These are phyloP conservation scores for Trypanosoma caninum DNA, from an alignment of 208 protist species.

Conservation along the genomic window DNA sequence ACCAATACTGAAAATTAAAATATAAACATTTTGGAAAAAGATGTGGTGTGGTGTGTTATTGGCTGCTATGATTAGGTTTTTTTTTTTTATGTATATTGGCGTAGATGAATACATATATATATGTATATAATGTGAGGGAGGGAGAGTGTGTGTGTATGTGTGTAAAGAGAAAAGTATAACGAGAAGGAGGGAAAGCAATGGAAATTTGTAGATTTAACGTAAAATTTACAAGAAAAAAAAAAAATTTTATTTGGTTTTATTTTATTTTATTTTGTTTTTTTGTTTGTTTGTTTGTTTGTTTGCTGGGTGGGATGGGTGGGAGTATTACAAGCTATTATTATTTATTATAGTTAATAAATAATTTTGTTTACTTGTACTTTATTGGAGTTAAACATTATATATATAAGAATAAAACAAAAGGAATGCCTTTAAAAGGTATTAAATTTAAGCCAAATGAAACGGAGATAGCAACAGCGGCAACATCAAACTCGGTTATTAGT, in stretches of 20 bases:
- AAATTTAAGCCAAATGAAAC: neutral
- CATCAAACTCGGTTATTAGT: neutral
- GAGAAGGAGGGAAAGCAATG: neutral
- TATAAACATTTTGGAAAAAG: no score
- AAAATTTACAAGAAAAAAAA: neutral
- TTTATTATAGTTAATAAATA: neutral
- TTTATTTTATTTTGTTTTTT: constrained; percentile 6
- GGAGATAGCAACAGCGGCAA: neutral
- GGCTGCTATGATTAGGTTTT: no score
- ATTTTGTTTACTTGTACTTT: neutral
- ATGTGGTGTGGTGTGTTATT: no score
- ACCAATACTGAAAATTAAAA: constrained; percentile 91
- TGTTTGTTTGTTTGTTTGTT: constrained; percentile 1
- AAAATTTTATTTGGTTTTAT: neutral
- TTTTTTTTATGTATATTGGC: no score
- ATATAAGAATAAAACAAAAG: neutral
- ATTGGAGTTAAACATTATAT: neutral
- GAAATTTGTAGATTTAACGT: no score
- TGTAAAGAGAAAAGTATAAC: neutral
- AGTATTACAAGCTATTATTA: constrained; percentile 1
- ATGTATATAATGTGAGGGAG: no score
- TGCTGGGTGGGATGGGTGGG: neutral
- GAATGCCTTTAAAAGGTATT: neutral
- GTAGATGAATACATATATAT: no score
- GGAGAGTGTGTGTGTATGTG: no score